Base-by-base conservation (phyloP, 495 filamentous ascomycete genomes). In the Neurospora sp. region DNA sequence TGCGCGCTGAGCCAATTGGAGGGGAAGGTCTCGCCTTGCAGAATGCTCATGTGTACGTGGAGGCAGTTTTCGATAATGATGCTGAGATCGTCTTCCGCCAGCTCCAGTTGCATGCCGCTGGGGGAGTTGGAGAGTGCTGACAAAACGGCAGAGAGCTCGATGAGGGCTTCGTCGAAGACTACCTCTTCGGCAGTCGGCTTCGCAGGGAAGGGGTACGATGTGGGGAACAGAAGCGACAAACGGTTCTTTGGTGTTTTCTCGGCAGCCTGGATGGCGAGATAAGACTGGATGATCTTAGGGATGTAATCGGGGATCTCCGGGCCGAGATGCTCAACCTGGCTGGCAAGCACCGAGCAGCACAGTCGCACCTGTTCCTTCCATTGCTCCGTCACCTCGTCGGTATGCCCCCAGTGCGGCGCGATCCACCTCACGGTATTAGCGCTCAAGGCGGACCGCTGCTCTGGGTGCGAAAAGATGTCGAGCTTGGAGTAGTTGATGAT, bases 281-380 rank as follows among this genome's bases (percentile, higher is more conserved):
- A 99, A 0, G 96, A 98, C 70, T 94, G 89, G 39, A 97, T 89
- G 44, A 97, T 91, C 81, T 96, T 96, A 10, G 92, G 92, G 75
- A 98, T 92, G 78, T 97, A 95, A 35, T 93, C 90, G 20, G 93
- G 92, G 37, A 95, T 89, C 72, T 92, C 89, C 14, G 93, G 87
- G n/a, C 92, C 92, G 9, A 94, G 88, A 75, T 92, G 89, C 37
- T 89, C 86, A 69, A 94, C 86, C 79, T 98, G 91, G 72, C 90
- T 91, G 3, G 96, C 92, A 23, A 98, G 88, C 69, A 98, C 92
- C 1, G 95, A 93, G 79, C 93, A 96, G 79, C 93, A 95, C 27
- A 99, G 84, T 7, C 96, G 92, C 18, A 98, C 92, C 83, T 99
- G 96, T 20, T 97, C 93, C 74, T 90, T 92, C 87, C 93, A 99